Conservation (phyloP, 495 filamentous ascomycete species). For the Terfezia claveryi region DNA sequence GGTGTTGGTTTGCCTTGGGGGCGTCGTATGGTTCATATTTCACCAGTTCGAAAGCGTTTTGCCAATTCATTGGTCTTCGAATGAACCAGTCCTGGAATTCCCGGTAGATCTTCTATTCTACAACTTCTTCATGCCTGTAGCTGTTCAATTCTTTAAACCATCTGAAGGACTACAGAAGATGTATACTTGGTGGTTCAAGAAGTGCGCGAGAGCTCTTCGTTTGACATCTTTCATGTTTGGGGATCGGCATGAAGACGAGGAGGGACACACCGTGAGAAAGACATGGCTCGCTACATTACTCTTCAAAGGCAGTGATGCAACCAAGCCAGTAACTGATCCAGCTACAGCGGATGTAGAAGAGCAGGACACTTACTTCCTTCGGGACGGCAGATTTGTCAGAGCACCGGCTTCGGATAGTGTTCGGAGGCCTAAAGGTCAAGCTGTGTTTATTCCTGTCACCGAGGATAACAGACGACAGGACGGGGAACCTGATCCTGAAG, state of each 20-base stretch:
- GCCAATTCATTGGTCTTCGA: conserved; percentile 80
- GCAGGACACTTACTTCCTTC: conserved; percentile 32
- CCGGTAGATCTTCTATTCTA: conserved; percentile 88
- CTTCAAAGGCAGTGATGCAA: conserved; percentile 27
- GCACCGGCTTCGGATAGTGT: conserved; percentile 84
- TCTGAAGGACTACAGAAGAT: conserved; percentile 59
- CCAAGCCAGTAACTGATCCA: conserved; percentile 26
- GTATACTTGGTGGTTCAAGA: conserved; percentile 92
- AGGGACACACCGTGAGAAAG: conserved; percentile 39
- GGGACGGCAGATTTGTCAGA: conserved; percentile 67
- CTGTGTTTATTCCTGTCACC: conserved; percentile 62
- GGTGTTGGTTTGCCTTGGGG: conserved; percentile 80
- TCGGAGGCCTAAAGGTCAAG: conserved; percentile 62
- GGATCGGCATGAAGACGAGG: conserved; percentile 57
- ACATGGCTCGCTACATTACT: conserved; percentile 32
- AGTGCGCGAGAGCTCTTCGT: conserved; percentile 57
- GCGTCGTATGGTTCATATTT: conserved; percentile 81
- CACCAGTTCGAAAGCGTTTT: conserved; percentile 38
- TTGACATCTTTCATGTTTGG: conserved; percentile 86
- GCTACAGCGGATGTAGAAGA: conserved; percentile 9
- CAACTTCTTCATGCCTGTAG: conserved; percentile 79
- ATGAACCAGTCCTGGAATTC: conserved; percentile 78
- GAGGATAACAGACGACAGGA: conserved; percentile 46
- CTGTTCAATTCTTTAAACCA: conserved; percentile 60
- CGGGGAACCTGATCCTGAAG: conserved; percentile 27